A percentile compares a stretch with the other conserved stretches of the same genome.
phyloP scores from a whole-genome alignment of 768 basidiomycete species.

The Suillus subaureus region DNA sequence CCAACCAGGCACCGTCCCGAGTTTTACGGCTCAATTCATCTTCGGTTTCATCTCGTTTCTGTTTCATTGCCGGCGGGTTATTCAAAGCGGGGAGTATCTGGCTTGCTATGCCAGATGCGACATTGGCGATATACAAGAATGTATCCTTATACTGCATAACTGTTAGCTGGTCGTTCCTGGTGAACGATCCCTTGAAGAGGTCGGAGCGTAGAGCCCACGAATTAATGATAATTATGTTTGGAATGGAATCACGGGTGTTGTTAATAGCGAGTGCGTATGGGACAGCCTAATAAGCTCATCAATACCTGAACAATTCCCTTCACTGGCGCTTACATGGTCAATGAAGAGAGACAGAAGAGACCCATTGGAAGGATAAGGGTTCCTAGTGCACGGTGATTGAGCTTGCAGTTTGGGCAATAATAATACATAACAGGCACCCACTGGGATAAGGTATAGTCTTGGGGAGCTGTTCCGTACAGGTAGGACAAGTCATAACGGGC shows the following conservation, averaged over 20 bases:
- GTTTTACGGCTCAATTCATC: slow-evolving; percentile 40
- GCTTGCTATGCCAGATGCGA: slow-evolving; percentile 52
- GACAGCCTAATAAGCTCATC: slow-evolving; percentile 40
- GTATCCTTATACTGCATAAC: slow-evolving; percentile 67
- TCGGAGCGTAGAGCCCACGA: slow-evolving; percentile 68
- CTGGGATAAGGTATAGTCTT: slow-evolving; percentile 70
- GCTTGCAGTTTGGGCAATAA: background rate
- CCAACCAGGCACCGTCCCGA: slow-evolving; percentile 57
- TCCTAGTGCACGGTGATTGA: slow-evolving; percentile 34
- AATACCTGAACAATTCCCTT: background rate
- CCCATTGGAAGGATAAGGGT: slow-evolving; percentile 61
- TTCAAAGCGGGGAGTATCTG: slow-evolving; percentile 58
- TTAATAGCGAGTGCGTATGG: slow-evolving; percentile 61
- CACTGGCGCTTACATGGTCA: slow-evolving; percentile 37
- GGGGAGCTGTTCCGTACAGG: slow-evolving; percentile 72
- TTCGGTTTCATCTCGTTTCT: slow-evolving; percentile 27
- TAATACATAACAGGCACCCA: slow-evolving; percentile 30
- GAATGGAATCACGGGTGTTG: slow-evolving; percentile 60
- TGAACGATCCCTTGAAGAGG: slow-evolving; percentile 69
- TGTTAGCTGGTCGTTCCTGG: slow-evolving; percentile 80
- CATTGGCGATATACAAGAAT: slow-evolving; percentile 62
- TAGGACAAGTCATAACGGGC: slow-evolving; percentile 61
- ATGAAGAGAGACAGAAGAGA: slow-evolving; percentile 64
- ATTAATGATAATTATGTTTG: slow-evolving; percentile 67
- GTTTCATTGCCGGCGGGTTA: slow-evolving; percentile 40